Base-by-base conservation (phyloP, 2,329 filamentous ascomycete species). In the Penicillium sp. region DNA sequence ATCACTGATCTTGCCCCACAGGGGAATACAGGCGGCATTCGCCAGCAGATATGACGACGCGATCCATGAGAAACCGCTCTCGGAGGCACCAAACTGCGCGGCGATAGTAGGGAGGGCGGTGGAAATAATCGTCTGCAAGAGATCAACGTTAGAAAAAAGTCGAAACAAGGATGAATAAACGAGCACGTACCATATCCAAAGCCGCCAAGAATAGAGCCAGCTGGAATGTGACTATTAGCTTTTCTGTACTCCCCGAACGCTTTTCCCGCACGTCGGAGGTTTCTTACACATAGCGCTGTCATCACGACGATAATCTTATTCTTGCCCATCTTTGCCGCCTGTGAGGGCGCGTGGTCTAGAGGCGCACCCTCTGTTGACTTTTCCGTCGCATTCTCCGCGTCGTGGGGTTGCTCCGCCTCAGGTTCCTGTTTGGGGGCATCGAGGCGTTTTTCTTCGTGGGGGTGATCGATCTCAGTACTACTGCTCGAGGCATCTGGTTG, bases 1-100 rank as follows among this genome's bases (percentile, higher is more conserved):
- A 62, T 89, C 87, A 45, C 83, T 85, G 23, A 87, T 73, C 66
- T 87, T 87, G 23, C 84, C 84, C 83, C 84, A 87, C 33, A 83
- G 77, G 2, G 83, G 83, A 2, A 82, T 82, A 21, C 81, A 75
- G 15, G 77, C 71, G 23, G 79, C 75, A 62, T 79, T 77, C 52
- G 74, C 77, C 51, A 81, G 68, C 17, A 81, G 69, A 62, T 78
- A 80, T 10, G 78, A 75, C 17, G 76, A 78, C 19, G 78, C 77
- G 60, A 81, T 78, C 78, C 77, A 82, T 56, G 79, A 77, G 62
- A 79, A 80, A 40, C 77, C 75, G 59, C 76, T 72, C 61, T 77
- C 70, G 9, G 73, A 74, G 54, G 79, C 74, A 55, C 77, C 60
- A 50, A 79, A 79, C 50, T 75, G 68, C 2, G 69, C 62, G 1